These are phyloP conservation scores for Coemansia sp. DNA, from an alignment of 192 early-diverging fungal genomes.

Conservation along the genomic window DNA sequence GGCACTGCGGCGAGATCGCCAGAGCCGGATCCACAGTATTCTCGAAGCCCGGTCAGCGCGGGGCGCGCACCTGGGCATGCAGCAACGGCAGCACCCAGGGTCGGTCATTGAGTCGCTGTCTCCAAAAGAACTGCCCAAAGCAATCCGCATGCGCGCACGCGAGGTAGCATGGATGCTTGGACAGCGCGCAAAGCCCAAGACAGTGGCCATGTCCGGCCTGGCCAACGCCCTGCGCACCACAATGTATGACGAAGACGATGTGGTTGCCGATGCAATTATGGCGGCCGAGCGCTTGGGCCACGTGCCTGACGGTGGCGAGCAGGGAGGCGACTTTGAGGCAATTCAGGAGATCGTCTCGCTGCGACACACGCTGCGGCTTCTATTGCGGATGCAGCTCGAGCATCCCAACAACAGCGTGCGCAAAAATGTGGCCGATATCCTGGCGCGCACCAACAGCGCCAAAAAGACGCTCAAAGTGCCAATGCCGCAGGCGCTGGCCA, in stretches of 20 bases:
- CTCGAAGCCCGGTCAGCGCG: conserved; percentile 27
- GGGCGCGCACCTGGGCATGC: neutral
- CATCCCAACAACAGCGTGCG: conserved; percentile 34
- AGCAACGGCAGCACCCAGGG: conserved; percentile 4
- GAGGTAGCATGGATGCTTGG: conserved; percentile 44
- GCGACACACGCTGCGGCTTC: conserved; percentile 27
- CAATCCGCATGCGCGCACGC: conserved; percentile 37
- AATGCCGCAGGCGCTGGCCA: conserved; percentile 23
- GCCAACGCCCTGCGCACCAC: conserved; percentile 40
- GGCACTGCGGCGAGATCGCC: conserved; percentile 35
- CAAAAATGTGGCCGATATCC: conserved; percentile 23
- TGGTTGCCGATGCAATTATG: conserved; percentile 23
- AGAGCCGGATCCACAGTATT: conserved; percentile 24
- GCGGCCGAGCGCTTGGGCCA: conserved; percentile 15
- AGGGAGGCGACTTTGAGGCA: conserved; percentile 38
- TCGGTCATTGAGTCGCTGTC: conserved; percentile 16
- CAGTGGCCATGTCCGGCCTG: conserved; percentile 19
- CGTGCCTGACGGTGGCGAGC: conserved; percentile 17
- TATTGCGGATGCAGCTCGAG: conserved; percentile 41
- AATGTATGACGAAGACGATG: conserved; percentile 40
- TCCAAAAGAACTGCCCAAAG: conserved; percentile 23
- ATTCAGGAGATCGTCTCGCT: conserved; percentile 42
- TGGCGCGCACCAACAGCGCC: conserved; percentile 32
- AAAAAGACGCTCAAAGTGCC: conserved; percentile 43
- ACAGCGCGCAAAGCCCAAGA: conserved; percentile 22